phyloP scores from a whole-genome alignment of 805 yeast genomes.

The Maudiozyma bulderi region DNA sequence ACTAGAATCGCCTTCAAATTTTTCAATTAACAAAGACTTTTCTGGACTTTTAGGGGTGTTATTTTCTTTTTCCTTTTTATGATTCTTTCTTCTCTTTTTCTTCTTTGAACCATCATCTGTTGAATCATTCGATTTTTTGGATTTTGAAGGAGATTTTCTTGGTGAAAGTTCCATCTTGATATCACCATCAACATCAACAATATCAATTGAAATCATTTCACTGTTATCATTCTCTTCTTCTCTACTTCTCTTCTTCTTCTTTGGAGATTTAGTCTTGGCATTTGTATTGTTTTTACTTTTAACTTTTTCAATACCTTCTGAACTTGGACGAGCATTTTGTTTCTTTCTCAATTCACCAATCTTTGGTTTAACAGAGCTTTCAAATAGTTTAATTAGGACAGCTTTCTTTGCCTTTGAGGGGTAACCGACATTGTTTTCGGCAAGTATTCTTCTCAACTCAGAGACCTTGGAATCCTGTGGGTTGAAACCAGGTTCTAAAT shows the following conservation, averaged over 20 bases:
- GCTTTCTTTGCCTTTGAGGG: constrained; percentile 59
- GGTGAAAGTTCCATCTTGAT: constrained; percentile 2
- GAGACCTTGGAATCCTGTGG: constrained; percentile 57
- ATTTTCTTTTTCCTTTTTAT: constrained; percentile 2
- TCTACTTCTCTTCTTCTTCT: constrained; percentile 10
- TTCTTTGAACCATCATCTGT: background rate
- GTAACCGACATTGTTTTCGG: constrained; percentile 46
- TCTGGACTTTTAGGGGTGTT: constrained; percentile 15
- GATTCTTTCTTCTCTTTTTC: constrained; percentile 6
- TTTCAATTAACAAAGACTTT: constrained; percentile 18
- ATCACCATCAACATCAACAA: constrained; percentile 6
- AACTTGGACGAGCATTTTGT: constrained; percentile 9
- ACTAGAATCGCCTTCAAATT: constrained; percentile 15
- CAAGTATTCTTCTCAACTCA: constrained; percentile 55
- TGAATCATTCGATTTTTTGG: background rate
- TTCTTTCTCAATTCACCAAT: constrained; percentile 34
- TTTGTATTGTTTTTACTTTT: background rate
- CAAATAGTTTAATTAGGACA: constrained; percentile 48
- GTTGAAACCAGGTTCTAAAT: constrained; percentile 42
- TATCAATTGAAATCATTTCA: background rate
- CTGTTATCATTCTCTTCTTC: background rate
- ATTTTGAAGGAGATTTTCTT: background rate
- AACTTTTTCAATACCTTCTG: constrained; percentile 13
- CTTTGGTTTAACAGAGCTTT: constrained; percentile 40
- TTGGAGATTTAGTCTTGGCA: background rate